A percentile compares a stretch with the other conserved stretches of the same genome.
phyloP scores from a whole-genome alignment of 208 protist species.

The Leishmania amazonensis region DNA sequence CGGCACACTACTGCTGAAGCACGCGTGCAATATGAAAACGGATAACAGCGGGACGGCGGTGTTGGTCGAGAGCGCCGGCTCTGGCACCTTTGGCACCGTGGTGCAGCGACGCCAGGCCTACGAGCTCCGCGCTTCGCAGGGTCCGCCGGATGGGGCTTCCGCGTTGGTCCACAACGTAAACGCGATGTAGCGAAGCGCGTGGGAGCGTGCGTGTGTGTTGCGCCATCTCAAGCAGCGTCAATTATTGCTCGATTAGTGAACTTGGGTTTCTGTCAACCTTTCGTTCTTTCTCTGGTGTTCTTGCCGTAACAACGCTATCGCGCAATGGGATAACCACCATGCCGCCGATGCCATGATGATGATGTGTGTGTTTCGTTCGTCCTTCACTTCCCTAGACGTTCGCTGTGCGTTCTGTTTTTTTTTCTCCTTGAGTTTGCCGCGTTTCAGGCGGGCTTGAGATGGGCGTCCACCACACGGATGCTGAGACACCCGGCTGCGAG shows the following conservation, averaged over 20 bases:
- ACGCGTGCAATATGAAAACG: conserved; percentile 83
- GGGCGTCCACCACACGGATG: not conserved
- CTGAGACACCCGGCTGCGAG: not conserved
- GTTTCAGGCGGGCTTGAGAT: not conserved
- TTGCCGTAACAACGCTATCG: not conserved
- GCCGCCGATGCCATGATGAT: not conserved
- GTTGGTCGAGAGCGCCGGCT: conserved; percentile 70
- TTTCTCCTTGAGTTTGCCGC: not conserved
- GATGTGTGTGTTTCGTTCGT: not conserved
- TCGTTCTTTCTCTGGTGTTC: not conserved
- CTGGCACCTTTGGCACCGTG: conserved; percentile 76
- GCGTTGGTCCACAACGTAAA: not conserved
- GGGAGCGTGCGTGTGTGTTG: not conserved
- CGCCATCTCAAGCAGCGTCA: not conserved
- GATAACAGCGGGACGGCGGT: conserved; percentile 76
- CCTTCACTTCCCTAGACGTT: not conserved
- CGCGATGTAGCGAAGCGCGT: not conserved
- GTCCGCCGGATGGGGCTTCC: conserved; percentile 1
- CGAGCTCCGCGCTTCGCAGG: conserved; percentile 21
- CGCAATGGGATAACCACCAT: not conserved
- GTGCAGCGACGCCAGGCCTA: conserved; percentile 62
- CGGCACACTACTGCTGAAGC: conserved; percentile 82
- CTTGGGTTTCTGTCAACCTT: not conserved
- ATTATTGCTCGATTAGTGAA: not conserved
- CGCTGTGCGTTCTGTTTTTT: not conserved